Conservation (phyloP, 2,329 filamentous ascomycete genomes). For the Purpureocillium takamizusanense region DNA sequence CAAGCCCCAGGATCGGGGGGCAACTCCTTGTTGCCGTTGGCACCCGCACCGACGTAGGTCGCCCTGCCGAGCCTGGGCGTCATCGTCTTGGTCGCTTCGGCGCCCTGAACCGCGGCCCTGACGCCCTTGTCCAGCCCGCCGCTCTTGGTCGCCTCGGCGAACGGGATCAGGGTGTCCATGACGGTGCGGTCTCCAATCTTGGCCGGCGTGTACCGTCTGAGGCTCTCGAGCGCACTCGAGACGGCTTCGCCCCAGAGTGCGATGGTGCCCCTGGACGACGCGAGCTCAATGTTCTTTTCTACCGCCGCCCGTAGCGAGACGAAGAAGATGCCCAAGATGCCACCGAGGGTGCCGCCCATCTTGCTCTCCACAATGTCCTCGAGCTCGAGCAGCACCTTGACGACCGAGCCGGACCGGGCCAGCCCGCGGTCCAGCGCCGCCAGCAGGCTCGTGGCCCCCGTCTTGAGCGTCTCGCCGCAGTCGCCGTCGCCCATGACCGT, state of each 20-base stretch:
- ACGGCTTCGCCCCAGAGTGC: slow-evolving; percentile 35
- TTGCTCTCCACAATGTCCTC: slow-evolving; percentile 47
- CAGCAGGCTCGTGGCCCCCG: slow-evolving; percentile 37
- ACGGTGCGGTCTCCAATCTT: slow-evolving; percentile 47
- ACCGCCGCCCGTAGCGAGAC: slow-evolving; percentile 36
- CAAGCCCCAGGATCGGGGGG: slow-evolving; percentile 64
- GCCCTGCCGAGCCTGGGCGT: slow-evolving; percentile 57
- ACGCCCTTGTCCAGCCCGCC: slow-evolving; percentile 47
- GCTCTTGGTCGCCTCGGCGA: slow-evolving; percentile 36
- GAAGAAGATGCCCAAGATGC: slow-evolving; percentile 46
- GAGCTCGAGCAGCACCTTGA: slow-evolving; percentile 36
- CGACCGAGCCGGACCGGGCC: slow-evolving; percentile 31
- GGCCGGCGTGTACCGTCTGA: slow-evolving; percentile 45
- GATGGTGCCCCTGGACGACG: slow-evolving; percentile 18
- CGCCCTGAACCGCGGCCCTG: slow-evolving; percentile 47
- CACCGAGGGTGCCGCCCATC: slow-evolving; percentile 45
- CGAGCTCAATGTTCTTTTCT: slow-evolving; percentile 23
- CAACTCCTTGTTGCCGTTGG: slow-evolving; percentile 37
- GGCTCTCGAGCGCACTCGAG: slow-evolving; percentile 31
- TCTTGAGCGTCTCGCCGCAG: slow-evolving; percentile 53
- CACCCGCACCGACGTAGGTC: slow-evolving; percentile 55
- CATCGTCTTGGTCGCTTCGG: slow-evolving; percentile 56
- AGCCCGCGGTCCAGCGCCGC: slow-evolving; percentile 36
- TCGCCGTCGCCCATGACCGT: slow-evolving; percentile 57
- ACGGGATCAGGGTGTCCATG: slow-evolving; percentile 48